Conservation (phyloP, 192 early-diverging fungal genomes). For the Obelidium mucronatum region DNA sequence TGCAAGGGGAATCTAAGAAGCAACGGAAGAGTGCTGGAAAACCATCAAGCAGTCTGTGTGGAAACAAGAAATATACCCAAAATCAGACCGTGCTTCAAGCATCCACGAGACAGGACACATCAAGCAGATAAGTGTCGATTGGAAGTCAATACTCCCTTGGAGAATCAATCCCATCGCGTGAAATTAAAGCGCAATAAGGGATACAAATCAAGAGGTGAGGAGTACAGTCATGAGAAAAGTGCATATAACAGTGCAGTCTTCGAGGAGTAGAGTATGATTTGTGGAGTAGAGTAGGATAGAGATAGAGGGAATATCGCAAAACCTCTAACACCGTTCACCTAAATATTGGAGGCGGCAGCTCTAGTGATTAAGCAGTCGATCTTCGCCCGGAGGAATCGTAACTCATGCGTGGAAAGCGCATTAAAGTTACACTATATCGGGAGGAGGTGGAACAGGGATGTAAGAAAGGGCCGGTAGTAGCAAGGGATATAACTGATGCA, state of each 20-base stretch:
- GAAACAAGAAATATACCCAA: background rate
- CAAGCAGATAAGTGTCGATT: background rate
- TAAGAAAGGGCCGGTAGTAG: background rate
- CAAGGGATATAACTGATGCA: background rate
- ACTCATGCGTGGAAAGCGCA: background rate
- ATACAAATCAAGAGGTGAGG: background rate
- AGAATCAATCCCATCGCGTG: too few relatives aligned
- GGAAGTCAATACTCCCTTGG: too few relatives aligned
- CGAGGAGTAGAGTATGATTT: too few relatives aligned
- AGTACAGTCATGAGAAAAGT: background rate
- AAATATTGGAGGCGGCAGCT: background rate
- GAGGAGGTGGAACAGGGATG: background rate
- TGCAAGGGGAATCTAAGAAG: too few relatives aligned
- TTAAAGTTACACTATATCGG: conserved; percentile 5
- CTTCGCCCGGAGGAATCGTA: conserved; percentile 11
- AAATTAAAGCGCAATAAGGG: too few relatives aligned
- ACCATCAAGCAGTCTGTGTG: too few relatives aligned
- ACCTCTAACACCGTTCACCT: conserved; percentile 3
- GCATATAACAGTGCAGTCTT: background rate
- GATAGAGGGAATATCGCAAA: background rate
- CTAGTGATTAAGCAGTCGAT: conserved; percentile 7
- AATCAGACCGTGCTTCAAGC: background rate
- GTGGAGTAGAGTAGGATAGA: background rate
- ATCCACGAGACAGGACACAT: background rate
- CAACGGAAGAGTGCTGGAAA: too few relatives aligned